Evolutionary conservation across 345 rosid genomes (phyloP).

Genomic region (Brassica rapa): DNA sequence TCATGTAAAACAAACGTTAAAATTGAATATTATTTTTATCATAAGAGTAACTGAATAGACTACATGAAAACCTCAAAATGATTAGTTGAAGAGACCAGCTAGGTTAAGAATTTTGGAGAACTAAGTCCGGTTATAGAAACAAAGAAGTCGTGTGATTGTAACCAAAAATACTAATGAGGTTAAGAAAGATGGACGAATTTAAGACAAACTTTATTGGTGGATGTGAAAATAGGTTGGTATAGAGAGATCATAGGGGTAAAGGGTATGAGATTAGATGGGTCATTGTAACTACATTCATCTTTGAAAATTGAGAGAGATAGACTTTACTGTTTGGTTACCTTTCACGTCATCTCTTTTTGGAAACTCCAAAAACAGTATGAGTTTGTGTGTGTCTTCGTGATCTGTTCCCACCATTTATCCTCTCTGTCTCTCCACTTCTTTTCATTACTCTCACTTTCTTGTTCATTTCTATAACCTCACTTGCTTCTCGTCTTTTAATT

Average conservation of each 20-base stretch:
- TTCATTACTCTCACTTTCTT: slow-evolving; percentile 37
- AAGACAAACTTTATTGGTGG: slow-evolving; percentile 28
- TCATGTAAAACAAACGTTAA: neutral
- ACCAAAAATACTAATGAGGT: slow-evolving; percentile 32
- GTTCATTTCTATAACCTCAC: slow-evolving; percentile 28
- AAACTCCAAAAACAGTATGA: slow-evolving; percentile 43
- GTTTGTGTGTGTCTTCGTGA: slow-evolving; percentile 42
- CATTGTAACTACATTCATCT: slow-evolving; percentile 36
- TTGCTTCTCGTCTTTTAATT: slow-evolving; percentile 10
- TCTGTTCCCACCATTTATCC: slow-evolving; percentile 44
- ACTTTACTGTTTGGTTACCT: slow-evolving; percentile 39
- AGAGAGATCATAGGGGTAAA: slow-evolving; percentile 33
- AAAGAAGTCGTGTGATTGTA: slow-evolving; percentile 23
- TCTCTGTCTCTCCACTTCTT: slow-evolving; percentile 42
- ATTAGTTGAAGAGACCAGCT: slow-evolving; percentile 13
- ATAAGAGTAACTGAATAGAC: neutral
- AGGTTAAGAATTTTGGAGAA: slow-evolving; percentile 2
- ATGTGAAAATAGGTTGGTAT: slow-evolving; percentile 32
- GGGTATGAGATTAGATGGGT: slow-evolving; percentile 42
- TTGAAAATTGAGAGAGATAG: slow-evolving; percentile 33
- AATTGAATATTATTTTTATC: neutral
- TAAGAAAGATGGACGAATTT: slow-evolving; percentile 23
- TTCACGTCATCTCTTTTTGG: slow-evolving; percentile 46
- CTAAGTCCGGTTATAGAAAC: slow-evolving; percentile 17
- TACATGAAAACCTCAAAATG: neutral